Conservation (phyloP, 352 stramenopile species). For the Phytopythium ostracodes region DNA sequence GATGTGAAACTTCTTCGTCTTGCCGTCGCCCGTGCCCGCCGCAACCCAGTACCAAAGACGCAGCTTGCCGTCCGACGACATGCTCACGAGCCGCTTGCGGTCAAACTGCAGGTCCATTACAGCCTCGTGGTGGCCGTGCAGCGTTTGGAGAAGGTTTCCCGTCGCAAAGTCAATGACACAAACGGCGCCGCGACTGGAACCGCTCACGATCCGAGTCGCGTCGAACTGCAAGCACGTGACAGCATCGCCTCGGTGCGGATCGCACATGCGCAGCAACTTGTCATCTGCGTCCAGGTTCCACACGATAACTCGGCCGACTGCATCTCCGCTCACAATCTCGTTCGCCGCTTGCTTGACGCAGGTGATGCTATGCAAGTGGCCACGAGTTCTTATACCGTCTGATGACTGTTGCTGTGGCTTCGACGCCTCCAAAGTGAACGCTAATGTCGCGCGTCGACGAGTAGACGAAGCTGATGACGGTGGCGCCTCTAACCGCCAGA, state of each 20-base stretch:
- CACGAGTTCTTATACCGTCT: conserved; percentile 37
- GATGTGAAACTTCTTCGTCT: conserved; percentile 72
- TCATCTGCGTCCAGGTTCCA: conserved; percentile 68
- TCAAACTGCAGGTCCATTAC: conserved; percentile 76
- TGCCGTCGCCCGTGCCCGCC: conserved; percentile 27
- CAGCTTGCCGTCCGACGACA: conserved; percentile 51
- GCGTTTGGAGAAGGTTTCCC: conserved; percentile 58
- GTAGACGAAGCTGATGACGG: conserved; percentile 13
- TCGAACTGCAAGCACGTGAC: conserved; percentile 76
- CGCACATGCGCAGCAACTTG: conserved; percentile 60
- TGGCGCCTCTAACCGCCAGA: conserved; percentile 43
- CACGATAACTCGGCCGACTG: conserved; percentile 48
- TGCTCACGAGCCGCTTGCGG: conserved; percentile 57
- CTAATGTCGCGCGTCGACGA: conserved; percentile 28
- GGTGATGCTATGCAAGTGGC: conserved; percentile 48
- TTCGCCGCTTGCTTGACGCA: conserved; percentile 56
- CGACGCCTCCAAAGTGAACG: conserved; percentile 39
- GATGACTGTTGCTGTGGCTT: background rate
- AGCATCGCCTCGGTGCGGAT: conserved; percentile 39
- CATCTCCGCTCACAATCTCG: conserved; percentile 74
- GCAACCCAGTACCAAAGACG: conserved; percentile 72
- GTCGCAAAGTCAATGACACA: conserved; percentile 77
- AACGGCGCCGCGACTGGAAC: conserved; percentile 41
- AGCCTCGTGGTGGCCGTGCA: conserved; percentile 38
- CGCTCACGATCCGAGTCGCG: conserved; percentile 67